Evolutionary conservation across 352 stramenopile genomes (phyloP).

Genomic region (Plasmopara viticola): DNA sequence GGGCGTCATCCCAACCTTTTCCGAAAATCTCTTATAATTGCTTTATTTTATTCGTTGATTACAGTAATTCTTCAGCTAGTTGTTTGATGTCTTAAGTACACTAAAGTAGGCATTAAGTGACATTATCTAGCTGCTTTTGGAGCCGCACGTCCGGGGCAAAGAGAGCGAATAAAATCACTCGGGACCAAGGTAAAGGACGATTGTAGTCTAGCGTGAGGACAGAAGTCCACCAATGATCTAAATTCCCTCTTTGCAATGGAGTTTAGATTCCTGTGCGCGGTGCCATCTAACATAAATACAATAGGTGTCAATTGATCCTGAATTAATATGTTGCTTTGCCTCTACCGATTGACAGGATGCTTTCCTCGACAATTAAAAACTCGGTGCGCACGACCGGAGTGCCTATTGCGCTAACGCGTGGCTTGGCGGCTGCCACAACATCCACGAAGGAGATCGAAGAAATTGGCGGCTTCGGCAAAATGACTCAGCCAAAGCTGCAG

Average conservation of each 20-base stretch:
- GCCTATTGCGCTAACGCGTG: conserved; percentile 29
- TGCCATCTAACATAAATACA: neutral
- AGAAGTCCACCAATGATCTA: neutral
- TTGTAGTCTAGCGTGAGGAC: too few relatives aligned
- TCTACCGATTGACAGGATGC: conserved; percentile 28
- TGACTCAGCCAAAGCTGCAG: conserved; percentile 88
- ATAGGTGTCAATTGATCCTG: neutral
- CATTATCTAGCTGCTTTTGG: too few relatives aligned
- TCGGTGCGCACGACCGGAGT: conserved; percentile 40
- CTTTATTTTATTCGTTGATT: too few relatives aligned
- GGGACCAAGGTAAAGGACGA: too few relatives aligned
- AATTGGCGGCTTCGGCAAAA: conserved; percentile 69
- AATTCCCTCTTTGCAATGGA: neutral
- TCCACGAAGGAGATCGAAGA: conserved; percentile 49
- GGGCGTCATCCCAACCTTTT: too few relatives aligned
- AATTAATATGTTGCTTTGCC: neutral
- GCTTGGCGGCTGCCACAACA: conserved; percentile 27
- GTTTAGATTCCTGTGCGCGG: neutral
- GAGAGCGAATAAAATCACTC: too few relatives aligned
- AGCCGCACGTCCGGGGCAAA: too few relatives aligned
- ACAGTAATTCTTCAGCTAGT: too few relatives aligned
- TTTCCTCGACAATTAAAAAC: conserved; percentile 73
- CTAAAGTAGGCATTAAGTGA: too few relatives aligned
- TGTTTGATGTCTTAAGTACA: too few relatives aligned
- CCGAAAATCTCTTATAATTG: too few relatives aligned